Base-by-base conservation (phyloP, 768 basidiomycete genomes). In the Auricularia heimuer region DNA sequence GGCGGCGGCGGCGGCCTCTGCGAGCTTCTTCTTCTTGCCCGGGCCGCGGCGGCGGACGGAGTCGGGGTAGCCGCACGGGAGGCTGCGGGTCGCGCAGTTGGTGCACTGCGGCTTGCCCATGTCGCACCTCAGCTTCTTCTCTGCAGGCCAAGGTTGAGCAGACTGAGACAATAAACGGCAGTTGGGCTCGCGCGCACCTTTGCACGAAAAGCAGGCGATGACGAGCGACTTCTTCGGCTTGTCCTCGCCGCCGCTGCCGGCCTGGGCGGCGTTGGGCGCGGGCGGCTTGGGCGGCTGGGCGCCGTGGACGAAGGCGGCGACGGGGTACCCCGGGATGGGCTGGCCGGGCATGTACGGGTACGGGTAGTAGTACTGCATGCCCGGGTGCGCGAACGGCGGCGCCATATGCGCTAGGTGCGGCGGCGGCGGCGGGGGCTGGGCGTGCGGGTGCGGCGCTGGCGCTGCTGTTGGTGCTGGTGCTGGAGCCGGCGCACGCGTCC, bases 61-160 rank as follows among this genome's bases (percentile, higher is more conserved):
- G 24, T 77, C 75, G 61, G 80, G 81, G 73, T 88, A 89, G 65
- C 71, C 74, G 71, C 88, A 89, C 36, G 73, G 69, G 64, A 78
- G 74, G 61, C 76, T 76, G 45, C 87, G 85, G 37, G 79, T 79
- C 21, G 69, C 72, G 74, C 90, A 92, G 71, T 87, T 85, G 8
- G 76, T 78, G 68, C 89, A 92, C 4, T 76, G 73, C 35, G 89
- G 90, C 67, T 77, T 80, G 2, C 74, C 78, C 3, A 88, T 89
- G 71, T 89, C 85, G 75, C 90, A 92, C 24, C 83, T 80, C 64
- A 92, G 82, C 73, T 92, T 92, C 64, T 60, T 60, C 56, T 60
- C 56, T 60, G 56, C 7, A 51, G 12, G 2, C 29, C 29, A 29
- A 29, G 29, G 10, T 45, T 45, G 44, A 45, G 18, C 11, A 10